Percentiles rank a stretch among this genome's conserved stretches.
Conservation (phyloP, 192 early-diverging fungal species). For the Backusella psychrophila region DNA sequence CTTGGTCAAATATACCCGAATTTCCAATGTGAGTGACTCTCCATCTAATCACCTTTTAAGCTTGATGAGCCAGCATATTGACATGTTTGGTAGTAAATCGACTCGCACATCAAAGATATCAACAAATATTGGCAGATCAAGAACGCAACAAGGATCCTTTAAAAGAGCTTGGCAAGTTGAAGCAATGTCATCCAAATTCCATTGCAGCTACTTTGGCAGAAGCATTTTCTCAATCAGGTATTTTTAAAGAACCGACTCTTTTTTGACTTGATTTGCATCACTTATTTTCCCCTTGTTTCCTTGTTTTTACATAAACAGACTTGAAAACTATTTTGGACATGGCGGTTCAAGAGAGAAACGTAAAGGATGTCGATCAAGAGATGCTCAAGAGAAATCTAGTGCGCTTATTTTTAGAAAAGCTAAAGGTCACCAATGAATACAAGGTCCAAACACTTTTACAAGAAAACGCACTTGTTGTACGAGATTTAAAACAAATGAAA, state of each 20-base stretch:
- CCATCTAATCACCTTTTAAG: not conserved
- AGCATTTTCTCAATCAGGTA: not conserved
- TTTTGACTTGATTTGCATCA: not conserved
- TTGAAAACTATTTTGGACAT: not conserved
- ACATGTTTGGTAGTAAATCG: not conserved
- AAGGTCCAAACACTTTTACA: not conserved
- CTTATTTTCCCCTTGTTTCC: not conserved
- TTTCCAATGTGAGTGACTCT: slow-evolving; percentile 58
- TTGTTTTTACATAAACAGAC: not conserved
- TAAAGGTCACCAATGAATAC: not conserved
- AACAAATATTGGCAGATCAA: not conserved
- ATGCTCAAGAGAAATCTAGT: not conserved
- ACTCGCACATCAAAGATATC: not conserved
- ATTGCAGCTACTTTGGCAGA: not conserved
- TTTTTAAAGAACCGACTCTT: not conserved
- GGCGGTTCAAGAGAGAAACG: not conserved
- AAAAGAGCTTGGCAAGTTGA: not conserved
- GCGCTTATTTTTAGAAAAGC: not conserved
- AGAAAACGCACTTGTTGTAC: not conserved
- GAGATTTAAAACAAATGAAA: not conserved
- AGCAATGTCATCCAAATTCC: not conserved
- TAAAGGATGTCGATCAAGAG: not conserved
- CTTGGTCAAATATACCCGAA: slow-evolving; percentile 81
- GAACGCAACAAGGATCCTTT: not conserved
- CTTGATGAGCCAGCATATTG: too few species aligned